Percentiles rank a stretch among this genome's conserved stretches.
Evolutionary conservation across 164 flowering plant genomes (phyloP).

Genomic region (Chimonanthus salicifolius): DNA sequence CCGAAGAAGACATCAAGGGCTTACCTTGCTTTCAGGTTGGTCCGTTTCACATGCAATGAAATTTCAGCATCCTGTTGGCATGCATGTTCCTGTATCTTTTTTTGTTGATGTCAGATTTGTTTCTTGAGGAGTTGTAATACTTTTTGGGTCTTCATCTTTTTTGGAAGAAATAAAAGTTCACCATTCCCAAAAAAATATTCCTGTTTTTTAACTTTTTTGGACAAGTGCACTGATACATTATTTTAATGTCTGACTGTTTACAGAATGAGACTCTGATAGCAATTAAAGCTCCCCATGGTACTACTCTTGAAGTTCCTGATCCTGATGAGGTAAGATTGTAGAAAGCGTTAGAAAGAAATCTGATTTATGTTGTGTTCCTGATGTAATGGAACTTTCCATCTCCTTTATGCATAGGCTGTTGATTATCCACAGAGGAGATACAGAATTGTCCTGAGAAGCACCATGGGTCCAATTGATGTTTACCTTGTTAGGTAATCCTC

Average conservation of each 20-base stretch:
- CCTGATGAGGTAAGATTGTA: constrained; percentile 74
- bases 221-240: not conserved
- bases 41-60: constrained; percentile 4
- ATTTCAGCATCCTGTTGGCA: constrained; percentile 3
- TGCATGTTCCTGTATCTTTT: not conserved
- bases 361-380: constrained; percentile 3
- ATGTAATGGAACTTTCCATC: not conserved
- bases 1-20: constrained; percentile 87
- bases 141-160: too few relatives aligned
- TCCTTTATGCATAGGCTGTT: constrained; percentile 47
- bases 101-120: too few relatives aligned
- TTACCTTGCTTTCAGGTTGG: constrained; percentile 89
- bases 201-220: not conserved
- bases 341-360: not conserved
- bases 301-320: constrained; percentile 95
- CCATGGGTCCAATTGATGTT: constrained; percentile 97
- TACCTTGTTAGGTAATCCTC: constrained; percentile 79
- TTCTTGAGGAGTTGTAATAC: too few relatives aligned
- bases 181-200: not conserved
- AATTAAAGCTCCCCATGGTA: constrained; percentile 97
- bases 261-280: constrained; percentile 94
- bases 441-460: constrained; percentile 86
- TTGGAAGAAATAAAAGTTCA: too few relatives aligned
- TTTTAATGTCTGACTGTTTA: constrained; percentile 11
- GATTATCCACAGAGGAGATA: constrained; percentile 93